Base-by-base conservation (phyloP, 768 basidiomycete species). In the Russula earlei region DNA sequence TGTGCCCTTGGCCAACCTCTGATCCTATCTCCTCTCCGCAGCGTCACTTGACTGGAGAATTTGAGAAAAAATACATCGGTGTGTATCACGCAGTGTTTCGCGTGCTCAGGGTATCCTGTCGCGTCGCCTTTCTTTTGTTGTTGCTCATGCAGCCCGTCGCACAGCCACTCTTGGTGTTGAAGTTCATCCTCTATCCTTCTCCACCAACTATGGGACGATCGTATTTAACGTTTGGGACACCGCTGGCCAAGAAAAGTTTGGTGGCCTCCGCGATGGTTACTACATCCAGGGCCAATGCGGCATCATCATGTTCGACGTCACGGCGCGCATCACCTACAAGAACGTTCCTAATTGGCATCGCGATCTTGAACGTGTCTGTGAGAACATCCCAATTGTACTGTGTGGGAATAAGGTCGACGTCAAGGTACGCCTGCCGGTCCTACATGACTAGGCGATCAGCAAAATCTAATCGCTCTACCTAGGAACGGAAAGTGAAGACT, bases 191-290 rank as follows among this genome's bases (percentile, higher is more conserved):
- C 79, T 99, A 54, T 71, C 78, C 43, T 99, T 99, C 82, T 77
- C 88, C 65, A 99, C 96, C 79, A 98, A 98, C 83, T 98, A 88
- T 67, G 96, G 96, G 65, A 95, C 87, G 38, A 92, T 99, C 77
- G 89, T 89, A 77, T 99, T 99, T 83, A 98, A 98, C 70, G 95
- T 97, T 52, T 99, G 96, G 96, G 96, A 99, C 72, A 99, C 96
- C 31, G 96, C 96, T 52, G 96, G 96, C 42, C 96, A 99, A 78
- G 96, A 99, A 76, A 99, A 98, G 77, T 99, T 99, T 64, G 96
- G 95, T 76, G 94, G 93, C 68, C 87, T 97, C 60, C 89, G 93
- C 62, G 93, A 96, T 73, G 93, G 94, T 44, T 93, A 91, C 73
- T 91, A 91, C 74, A 91, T 92, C 70, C 91, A 94, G 74, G 93